Conservation (phyloP, 2,329 filamentous ascomycete species). For the Penicillium polonicum region DNA sequence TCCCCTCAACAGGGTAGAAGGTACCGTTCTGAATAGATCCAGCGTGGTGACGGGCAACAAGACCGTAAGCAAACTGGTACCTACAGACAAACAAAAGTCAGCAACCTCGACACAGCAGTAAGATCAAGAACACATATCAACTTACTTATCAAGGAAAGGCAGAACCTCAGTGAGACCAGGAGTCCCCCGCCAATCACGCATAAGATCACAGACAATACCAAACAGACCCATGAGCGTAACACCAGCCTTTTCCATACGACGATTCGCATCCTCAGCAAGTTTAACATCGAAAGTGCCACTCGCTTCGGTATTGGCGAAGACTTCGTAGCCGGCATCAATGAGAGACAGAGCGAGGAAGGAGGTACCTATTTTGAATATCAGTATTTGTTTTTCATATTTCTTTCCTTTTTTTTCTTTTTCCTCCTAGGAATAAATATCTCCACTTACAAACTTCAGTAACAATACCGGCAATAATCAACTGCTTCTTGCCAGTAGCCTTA, state of each 20-base stretch:
- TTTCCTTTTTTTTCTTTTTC: neutral
- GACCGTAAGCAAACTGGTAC: conserved; percentile 60
- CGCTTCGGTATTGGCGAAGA: conserved; percentile 39
- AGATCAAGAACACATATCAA: neutral
- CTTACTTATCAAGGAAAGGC: conserved; percentile 59
- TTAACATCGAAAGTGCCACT: conserved; percentile 38
- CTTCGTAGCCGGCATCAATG: conserved; percentile 67
- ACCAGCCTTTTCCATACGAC: conserved; percentile 65
- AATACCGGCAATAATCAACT: conserved; percentile 71
- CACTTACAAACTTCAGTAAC: conserved; percentile 68
- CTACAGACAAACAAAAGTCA: conserved; percentile 7
- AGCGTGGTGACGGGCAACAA: conserved; percentile 61
- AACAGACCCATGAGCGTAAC: conserved; percentile 58
- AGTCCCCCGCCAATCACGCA: conserved; percentile 66
- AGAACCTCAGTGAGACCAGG: conserved; percentile 58
- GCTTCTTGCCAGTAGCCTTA: conserved; percentile 62
- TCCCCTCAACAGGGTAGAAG: conserved; percentile 54
- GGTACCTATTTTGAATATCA: conserved; percentile 48
- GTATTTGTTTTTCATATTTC: neutral
- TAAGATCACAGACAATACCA: conserved; percentile 64
- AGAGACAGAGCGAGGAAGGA: conserved; percentile 72
- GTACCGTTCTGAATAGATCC: conserved; percentile 62
- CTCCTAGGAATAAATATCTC: too few species aligned
- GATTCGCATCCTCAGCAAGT: conserved; percentile 58
- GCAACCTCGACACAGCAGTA: neutral